A percentile compares a stretch with the other conserved stretches of the same genome.
phyloP scores from a whole-genome alignment of 345 rosid species.

The Pistacia vera region DNA sequence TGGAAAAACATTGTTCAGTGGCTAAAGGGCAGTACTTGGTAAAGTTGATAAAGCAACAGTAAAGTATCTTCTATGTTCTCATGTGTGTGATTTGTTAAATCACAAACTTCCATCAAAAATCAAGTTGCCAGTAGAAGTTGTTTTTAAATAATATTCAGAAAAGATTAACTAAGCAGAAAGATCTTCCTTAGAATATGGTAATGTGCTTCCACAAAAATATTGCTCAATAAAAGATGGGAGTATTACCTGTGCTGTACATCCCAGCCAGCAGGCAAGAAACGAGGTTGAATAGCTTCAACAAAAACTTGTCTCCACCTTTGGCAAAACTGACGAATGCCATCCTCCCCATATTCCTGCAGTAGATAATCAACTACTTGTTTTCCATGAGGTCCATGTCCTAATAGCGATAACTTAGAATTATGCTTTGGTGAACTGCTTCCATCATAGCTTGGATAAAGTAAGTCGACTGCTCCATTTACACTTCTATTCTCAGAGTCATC shows the following conservation, averaged over 20 bases:
- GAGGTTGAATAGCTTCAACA: constrained; percentile 78
- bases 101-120: neutral
- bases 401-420: constrained; percentile 67
- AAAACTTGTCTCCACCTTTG: constrained; percentile 95
- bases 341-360: constrained; percentile 65
- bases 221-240: neutral
- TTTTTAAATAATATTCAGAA: neutral
- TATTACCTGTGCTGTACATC: constrained; percentile 79
- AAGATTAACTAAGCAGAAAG: neutral
- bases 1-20: constrained; percentile 51
- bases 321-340: constrained; percentile 76
- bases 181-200: neutral
- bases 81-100: neutral
- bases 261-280: constrained; percentile 91
- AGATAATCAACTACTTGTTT: constrained; percentile 79
- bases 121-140: neutral
- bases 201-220: neutral
- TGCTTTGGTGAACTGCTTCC: constrained; percentile 38
- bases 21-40: neutral
- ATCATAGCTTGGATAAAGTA: constrained; percentile 27
- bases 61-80: neutral
- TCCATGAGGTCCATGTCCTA: constrained; percentile 99
- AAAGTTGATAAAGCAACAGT: neutral
- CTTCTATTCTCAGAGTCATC: constrained; percentile 26
- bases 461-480: constrained; percentile 22